Conservation (phyloP, 1,284 basidiomycete species). For the Coniferiporia weirii region DNA sequence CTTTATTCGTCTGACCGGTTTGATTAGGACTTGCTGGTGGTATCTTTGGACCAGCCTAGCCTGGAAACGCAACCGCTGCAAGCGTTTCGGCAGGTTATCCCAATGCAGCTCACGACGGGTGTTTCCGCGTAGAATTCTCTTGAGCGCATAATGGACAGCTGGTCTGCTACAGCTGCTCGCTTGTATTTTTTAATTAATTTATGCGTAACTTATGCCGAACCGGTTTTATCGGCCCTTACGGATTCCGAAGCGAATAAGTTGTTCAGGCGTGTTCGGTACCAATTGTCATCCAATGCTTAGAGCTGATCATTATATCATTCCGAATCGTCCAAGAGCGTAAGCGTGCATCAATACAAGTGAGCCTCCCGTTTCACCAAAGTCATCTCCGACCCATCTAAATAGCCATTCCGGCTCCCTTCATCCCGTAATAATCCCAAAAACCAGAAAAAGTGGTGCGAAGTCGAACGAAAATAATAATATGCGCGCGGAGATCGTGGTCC, state of each 20-base stretch:
- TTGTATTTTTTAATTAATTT: neutral
- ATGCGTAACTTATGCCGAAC: neutral
- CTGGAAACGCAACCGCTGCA: neutral
- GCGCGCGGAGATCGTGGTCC: neutral
- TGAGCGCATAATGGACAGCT: neutral
- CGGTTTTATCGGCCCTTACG: neutral
- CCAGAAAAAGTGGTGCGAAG: neutral
- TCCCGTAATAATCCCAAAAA: neutral
- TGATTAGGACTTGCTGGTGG: constrained; percentile 15
- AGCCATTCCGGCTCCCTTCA: neutral
- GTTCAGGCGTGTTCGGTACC: too few relatives aligned
- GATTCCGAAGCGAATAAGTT: neutral
- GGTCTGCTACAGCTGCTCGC: too few relatives aligned
- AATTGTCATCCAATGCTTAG: neutral
- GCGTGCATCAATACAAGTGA: neutral
- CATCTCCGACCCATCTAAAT: neutral
- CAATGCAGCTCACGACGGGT: constrained; percentile 17
- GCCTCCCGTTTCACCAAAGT: neutral
- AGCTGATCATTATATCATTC: neutral
- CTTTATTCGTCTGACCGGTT: neutral
- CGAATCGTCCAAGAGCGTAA: constrained; percentile 1
- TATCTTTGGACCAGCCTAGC: constrained; percentile 11
- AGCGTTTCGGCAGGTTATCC: constrained; percentile 16
- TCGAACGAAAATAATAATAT: constrained; percentile 4
- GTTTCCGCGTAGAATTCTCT: neutral